These are phyloP conservation scores for Colletotrichum sidae DNA, from an alignment of 2,329 filamentous ascomycete species.

Conservation along the genomic window DNA sequence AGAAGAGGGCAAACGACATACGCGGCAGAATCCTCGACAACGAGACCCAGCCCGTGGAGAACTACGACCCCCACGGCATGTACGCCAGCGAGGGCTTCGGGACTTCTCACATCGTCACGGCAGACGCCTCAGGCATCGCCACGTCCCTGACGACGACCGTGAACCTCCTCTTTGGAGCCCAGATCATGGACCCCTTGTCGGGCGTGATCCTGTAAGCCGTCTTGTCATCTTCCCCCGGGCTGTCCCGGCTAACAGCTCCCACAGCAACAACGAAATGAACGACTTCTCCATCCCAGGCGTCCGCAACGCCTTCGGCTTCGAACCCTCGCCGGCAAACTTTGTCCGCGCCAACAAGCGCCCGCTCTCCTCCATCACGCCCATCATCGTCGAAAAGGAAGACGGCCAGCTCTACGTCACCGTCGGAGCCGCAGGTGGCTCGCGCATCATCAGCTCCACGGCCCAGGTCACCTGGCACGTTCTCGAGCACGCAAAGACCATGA, in stretches of 20 bases:
- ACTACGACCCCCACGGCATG: constrained; percentile 77
- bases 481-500: constrained; percentile 69
- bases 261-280: constrained; percentile 72
- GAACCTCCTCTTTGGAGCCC: constrained; percentile 86
- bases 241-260: constrained; percentile 36
- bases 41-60: constrained; percentile 76
- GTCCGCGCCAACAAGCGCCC: constrained; percentile 85
- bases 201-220: constrained; percentile 76
- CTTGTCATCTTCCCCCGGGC: constrained; percentile 45
- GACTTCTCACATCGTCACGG: constrained; percentile 78
- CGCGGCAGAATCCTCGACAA: constrained; percentile 77
- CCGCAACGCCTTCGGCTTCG: constrained; percentile 86
- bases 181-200: constrained; percentile 82
- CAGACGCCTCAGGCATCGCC: constrained; percentile 79
- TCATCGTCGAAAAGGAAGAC: constrained; percentile 76
- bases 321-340: constrained; percentile 83
- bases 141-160: constrained; percentile 88
- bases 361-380: constrained; percentile 83
- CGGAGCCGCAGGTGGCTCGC: constrained; percentile 83
- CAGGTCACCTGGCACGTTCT: constrained; percentile 80
- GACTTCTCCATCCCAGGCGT: constrained; percentile 88
- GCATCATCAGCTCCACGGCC: constrained; percentile 84
- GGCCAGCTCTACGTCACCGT: constrained; percentile 75
- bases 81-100: constrained; percentile 78
- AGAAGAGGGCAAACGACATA: constrained; percentile 68